These are phyloP conservation scores for Albatrellus sp. DNA, from an alignment of 1,284 basidiomycete species.

Conservation along the genomic window DNA sequence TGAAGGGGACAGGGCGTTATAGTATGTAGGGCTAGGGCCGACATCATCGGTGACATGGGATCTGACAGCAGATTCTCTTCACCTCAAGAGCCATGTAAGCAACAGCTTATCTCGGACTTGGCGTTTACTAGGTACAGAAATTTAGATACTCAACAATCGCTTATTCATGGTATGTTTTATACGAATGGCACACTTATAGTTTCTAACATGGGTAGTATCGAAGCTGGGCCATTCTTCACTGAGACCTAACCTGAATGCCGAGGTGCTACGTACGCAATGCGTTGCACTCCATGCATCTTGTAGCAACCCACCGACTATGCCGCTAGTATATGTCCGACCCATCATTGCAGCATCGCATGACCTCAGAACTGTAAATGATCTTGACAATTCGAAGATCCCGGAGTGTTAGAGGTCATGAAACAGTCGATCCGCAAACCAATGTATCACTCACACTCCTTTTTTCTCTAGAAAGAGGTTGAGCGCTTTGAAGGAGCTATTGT, in stretches of 20 bases:
- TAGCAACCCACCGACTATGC: constrained; percentile 1
- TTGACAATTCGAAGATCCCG: constrained; percentile 59
- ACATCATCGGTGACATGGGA: too few species aligned
- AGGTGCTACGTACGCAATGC: constrained; percentile 50
- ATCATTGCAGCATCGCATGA: constrained; percentile 58
- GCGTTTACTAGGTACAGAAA: too few species aligned
- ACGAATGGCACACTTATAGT: constrained; percentile 75
- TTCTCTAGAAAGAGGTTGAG: constrained; percentile 39
- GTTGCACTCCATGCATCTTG: constrained; percentile 10
- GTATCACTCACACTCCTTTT: background rate
- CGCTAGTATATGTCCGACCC: background rate
- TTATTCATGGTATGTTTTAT: constrained; percentile 45
- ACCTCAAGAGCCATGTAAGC: constrained; percentile 29
- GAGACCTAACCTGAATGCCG: constrained; percentile 54
- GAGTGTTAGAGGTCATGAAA: constrained; percentile 44
- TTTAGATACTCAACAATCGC: constrained; percentile 8
- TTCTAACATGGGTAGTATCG: constrained; percentile 58
- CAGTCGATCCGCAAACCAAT: too few species aligned
- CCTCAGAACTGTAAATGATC: constrained; percentile 70
- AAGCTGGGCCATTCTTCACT: constrained; percentile 60
- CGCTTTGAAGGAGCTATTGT: constrained; percentile 63
- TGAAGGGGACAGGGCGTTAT: too few species aligned
- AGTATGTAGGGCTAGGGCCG: too few species aligned
- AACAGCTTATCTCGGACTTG: background rate
- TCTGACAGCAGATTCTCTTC: too few species aligned